Conservation (phyloP, 306 rosid genomes). For the Dryas alaskensis region DNA sequence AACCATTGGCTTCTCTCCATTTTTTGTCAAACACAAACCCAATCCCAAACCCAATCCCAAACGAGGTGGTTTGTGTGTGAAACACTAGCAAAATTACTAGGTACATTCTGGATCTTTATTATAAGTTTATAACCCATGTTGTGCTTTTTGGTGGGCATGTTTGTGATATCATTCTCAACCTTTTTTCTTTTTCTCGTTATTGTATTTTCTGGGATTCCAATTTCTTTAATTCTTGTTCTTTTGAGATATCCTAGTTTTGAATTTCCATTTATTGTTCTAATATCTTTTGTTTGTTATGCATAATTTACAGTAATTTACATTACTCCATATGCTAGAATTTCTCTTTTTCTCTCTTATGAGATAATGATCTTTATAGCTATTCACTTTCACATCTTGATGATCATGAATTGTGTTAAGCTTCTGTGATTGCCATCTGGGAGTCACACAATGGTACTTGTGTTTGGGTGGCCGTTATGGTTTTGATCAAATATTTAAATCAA, state of each 20-base stretch:
- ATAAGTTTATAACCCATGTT: background rate
- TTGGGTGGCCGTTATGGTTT: too few species aligned
- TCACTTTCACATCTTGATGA: too few species aligned
- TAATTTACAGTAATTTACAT: too few species aligned
- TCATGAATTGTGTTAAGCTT: too few species aligned
- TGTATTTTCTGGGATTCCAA: background rate
- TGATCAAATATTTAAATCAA: background rate
- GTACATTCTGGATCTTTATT: background rate
- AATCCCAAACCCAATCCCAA: slow-evolving; percentile 10
- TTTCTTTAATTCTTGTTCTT: background rate
- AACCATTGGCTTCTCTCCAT: background rate
- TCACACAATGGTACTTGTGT: too few species aligned
- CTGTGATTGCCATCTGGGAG: too few species aligned
- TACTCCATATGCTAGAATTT: too few species aligned
- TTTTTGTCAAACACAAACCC: slow-evolving; percentile 12
- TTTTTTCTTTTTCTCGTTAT: background rate
- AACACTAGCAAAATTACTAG: background rate
- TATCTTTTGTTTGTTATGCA: too few species aligned
- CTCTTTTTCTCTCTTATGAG: too few species aligned
- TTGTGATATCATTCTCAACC: background rate
- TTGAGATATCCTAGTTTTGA: slow-evolving; percentile 1
- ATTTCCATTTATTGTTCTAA: background rate
- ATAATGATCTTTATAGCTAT: too few species aligned
- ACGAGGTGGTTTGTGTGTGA: background rate
- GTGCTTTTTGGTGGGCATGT: background rate